Base-by-base conservation (phyloP, 169 alveolate genomes). In the Plasmodium vivax region DNA sequence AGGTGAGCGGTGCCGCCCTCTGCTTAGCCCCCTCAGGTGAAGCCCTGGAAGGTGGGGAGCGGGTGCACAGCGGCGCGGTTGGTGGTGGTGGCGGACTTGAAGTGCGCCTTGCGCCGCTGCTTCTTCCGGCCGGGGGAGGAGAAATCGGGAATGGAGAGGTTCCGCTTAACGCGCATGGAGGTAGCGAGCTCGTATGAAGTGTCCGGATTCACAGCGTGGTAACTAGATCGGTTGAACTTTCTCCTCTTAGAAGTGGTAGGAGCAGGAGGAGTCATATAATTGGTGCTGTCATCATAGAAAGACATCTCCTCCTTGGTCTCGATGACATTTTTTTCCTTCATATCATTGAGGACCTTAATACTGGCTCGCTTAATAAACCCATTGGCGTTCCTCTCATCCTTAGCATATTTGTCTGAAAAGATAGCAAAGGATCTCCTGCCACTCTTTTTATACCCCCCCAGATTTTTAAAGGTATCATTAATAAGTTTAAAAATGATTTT, bases 341-440 rank as follows among this genome's bases (percentile, higher is more conserved):
- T 90, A 56, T 90, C 94, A 81, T 90, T 90, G 23, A 90, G 12
- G 0, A 90, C 94, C 72, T 90, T 79, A 41, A 90, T 90, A 80
- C 94, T 90, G 16, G 94, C 94, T n/a, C 94, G 71, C 51, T 90
- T 90, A 10, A 90, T 90, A 47, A 90, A 90, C 16, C 94, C 94
- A 30, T 90, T 90, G 3, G 83, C 16, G 30, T 90, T 79, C 12
- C 62, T 79, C 41, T 90, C 92, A 30, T 90, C 94, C 34, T 90
- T 81, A 30, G 94, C 94, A 81, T 90, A 90, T 43, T 81, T 81
- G 36, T 90, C 94, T 0, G 94, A 80, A 62, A 90, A 90, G n/a
- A 90, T 90, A 0, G 94, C 94, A 90, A 90, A 90, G 32, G 94
- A 90, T 81, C 94, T 58, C 8, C 94, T 62, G 16, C 94, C 94